Percentiles rank a stretch among this genome's conserved stretches.
Evolutionary conservation across 116 monocot genomes (phyloP).

Genomic region (Zostera marina): DNA sequence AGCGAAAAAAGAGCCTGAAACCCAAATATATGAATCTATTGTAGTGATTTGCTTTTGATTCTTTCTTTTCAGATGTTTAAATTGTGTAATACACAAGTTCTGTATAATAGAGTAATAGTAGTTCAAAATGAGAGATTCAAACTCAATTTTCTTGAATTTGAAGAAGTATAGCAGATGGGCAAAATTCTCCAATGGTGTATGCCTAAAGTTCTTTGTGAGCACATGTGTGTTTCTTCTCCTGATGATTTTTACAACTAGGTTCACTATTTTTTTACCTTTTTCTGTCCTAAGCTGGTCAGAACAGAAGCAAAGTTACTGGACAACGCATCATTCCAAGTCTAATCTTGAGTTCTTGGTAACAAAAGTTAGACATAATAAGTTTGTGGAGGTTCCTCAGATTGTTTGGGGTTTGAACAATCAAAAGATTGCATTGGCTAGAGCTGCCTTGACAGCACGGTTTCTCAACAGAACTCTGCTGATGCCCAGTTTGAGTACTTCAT

Average conservation of each 20-base stretch:
- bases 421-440: constrained; percentile 89
- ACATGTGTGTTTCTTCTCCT: constrained; percentile 25
- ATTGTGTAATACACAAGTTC: no score
- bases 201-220: constrained; percentile 17
- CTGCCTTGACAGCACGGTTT: constrained; percentile 60
- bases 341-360: constrained; percentile 9
- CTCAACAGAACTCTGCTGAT: constrained; percentile 80
- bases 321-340: constrained; percentile 4
- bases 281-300: constrained; percentile 18
- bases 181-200: not conserved
- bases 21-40: no score
- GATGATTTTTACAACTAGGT: constrained; percentile 20
- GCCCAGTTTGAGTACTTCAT: constrained; percentile 72
- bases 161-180: not conserved
- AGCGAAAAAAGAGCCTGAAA: no score
- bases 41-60: no score
- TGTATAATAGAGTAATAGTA: no score
- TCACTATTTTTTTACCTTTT: constrained; percentile 16
- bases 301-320: constrained; percentile 3
- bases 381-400: constrained; percentile 84
- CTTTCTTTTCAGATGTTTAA: no score
- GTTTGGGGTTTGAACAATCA: constrained; percentile 96
- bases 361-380: constrained; percentile 55
- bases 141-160: not conserved
- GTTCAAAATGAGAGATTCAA: not conserved